Percentiles rank a stretch among this genome's conserved stretches.
These are phyloP conservation scores for Gossypium schwendimanii DNA, from an alignment of 441 rosid genomes.

Conservation along the genomic window DNA sequence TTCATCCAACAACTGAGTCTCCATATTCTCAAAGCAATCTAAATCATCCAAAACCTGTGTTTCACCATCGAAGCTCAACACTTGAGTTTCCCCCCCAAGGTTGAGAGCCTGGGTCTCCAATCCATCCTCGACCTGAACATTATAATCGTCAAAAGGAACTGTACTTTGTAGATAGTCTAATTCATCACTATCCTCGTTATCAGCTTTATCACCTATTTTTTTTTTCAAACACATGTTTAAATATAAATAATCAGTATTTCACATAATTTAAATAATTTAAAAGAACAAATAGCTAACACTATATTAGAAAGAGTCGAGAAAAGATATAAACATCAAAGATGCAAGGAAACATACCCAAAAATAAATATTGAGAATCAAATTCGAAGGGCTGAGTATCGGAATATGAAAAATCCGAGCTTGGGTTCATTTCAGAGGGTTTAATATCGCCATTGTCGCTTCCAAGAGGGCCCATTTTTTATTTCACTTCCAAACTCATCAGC, in stretches of 20 bases:
- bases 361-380: constrained; percentile 29
- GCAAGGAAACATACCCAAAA: constrained; percentile 25
- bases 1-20: constrained; percentile 38
- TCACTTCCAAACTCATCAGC: constrained; percentile 22
- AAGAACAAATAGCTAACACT: background rate
- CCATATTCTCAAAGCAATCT: constrained; percentile 19
- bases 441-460: constrained; percentile 16
- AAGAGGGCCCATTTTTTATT: constrained; percentile 37
- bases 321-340: background rate
- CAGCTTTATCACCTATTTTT: constrained; percentile 23
- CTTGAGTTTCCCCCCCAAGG: constrained; percentile 42
- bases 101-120: constrained; percentile 52
- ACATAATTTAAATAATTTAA: background rate
- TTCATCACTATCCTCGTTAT: constrained; percentile 16
- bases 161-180: constrained; percentile 19
- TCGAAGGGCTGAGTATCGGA: constrained; percentile 35
- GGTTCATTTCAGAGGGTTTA: constrained; percentile 5
- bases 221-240: background rate
- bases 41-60: constrained; percentile 35
- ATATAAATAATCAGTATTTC: constrained; percentile 1
- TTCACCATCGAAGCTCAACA: constrained; percentile 22
- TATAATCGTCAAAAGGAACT: constrained; percentile 23
- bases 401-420: constrained; percentile 14
- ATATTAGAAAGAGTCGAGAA: background rate
- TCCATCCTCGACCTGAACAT: constrained; percentile 27